Evolutionary conservation across 495 filamentous ascomycete genomes (phyloP).

Genomic region (Penicillium soppii): DNA sequence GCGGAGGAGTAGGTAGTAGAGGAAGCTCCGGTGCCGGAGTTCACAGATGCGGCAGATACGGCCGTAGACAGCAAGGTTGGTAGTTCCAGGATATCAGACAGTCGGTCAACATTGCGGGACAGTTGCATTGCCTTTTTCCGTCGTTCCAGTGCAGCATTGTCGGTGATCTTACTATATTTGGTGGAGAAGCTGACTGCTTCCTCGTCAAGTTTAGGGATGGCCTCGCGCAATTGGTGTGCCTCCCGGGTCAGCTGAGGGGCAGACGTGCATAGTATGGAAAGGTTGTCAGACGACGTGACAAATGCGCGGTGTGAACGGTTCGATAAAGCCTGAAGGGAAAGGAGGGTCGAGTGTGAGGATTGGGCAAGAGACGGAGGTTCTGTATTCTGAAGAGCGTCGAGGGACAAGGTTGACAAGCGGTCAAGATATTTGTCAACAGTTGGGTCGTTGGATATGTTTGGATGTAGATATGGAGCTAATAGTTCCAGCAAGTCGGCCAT

Average conservation of each 20-base stretch:
- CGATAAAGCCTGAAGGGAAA: conserved; percentile 84
- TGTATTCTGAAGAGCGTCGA: conserved; percentile 66
- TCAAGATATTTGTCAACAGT: conserved; percentile 69
- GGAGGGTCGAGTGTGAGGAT: conserved; percentile 74
- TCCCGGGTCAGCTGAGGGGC: conserved; percentile 67
- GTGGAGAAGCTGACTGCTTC: conserved; percentile 76
- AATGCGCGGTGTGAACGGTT: conserved; percentile 90
- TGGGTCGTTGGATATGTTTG: conserved; percentile 37
- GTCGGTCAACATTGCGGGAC: conserved; percentile 79
- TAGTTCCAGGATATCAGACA: conserved; percentile 89
- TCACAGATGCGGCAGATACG: conserved; percentile 59
- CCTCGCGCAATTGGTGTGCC: conserved; percentile 62
- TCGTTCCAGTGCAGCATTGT: conserved; percentile 71
- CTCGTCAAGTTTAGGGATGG: conserved; percentile 76
- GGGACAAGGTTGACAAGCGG: conserved; percentile 73
- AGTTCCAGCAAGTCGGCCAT: conserved; percentile 79
- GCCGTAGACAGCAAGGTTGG: conserved; percentile 79
- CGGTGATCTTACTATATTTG: conserved; percentile 72
- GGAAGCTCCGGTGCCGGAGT: conserved; percentile 42
- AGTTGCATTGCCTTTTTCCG: conserved; percentile 84
- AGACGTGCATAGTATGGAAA: conserved; percentile 65
- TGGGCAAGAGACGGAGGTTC: conserved; percentile 82
- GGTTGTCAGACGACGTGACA: conserved; percentile 74
- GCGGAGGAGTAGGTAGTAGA: conserved; percentile 87
- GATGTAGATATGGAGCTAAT: conserved; percentile 59